A percentile compares a stretch with the other conserved stretches of the same genome.
Conservation (phyloP, 139 green algal species). For the Chlorella vulgaris region DNA sequence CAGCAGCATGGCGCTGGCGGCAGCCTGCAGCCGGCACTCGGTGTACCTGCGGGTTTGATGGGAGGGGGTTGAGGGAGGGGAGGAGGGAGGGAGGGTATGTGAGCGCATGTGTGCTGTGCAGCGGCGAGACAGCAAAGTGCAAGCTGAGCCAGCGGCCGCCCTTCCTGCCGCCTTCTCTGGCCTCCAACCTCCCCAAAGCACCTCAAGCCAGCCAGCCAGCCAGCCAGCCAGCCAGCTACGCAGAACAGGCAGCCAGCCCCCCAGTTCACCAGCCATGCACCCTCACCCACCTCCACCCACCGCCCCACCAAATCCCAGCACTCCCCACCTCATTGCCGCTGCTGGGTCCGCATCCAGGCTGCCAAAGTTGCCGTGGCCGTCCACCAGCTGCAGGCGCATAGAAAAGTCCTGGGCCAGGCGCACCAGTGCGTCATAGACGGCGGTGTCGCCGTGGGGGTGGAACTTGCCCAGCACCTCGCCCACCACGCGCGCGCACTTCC, state of each 20-base stretch:
- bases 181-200: no score
- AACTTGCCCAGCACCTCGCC: slow-evolving; percentile 99
- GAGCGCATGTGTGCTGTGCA: no score
- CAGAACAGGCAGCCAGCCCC: no score
- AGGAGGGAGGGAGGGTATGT: neutral
- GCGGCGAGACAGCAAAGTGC: no score
- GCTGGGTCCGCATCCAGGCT: slow-evolving; percentile 94
- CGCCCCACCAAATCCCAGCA: no score
- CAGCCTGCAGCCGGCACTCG: slow-evolving; percentile 70
- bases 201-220: no score
- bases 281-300: no score
- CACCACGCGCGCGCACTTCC: slow-evolving; percentile 96
- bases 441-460: slow-evolving; percentile 94
- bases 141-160: no score
- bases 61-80: neutral
- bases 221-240: no score
- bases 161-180: no score
- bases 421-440: slow-evolving; percentile 95
- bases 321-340: slow-evolving; percentile 96
- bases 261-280: no score
- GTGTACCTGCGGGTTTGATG: slow-evolving; percentile 68
- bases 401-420: slow-evolving; percentile 84
- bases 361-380: slow-evolving; percentile 98
- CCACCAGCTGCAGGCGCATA: slow-evolving; percentile 77
- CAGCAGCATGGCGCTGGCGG: slow-evolving; percentile 78